Evolutionary conservation across 441 rosid genomes (phyloP).

Genomic region (Mallotus repandus): DNA sequence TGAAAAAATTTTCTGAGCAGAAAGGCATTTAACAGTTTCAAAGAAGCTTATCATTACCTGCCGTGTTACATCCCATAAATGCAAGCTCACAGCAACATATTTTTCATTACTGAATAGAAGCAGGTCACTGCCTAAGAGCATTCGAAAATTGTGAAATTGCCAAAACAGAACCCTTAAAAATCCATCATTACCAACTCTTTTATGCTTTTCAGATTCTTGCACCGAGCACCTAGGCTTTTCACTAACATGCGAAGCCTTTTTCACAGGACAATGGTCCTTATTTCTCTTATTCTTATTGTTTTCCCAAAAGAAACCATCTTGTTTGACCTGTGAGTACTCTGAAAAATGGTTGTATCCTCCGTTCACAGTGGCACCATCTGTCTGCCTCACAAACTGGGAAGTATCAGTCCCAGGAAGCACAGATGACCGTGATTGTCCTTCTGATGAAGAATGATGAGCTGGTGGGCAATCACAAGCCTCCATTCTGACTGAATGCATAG

Average conservation of each 20-base stretch:
- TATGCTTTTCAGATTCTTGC: constrained; percentile 81
- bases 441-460: constrained; percentile 47
- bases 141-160: constrained; percentile 96
- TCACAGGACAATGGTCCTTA: constrained; percentile 51
- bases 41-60: constrained; percentile 48
- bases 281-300: constrained; percentile 51
- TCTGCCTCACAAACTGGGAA: constrained; percentile 44
- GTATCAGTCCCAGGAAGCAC: constrained; percentile 54
- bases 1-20: constrained; percentile 11
- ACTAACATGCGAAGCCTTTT: constrained; percentile 62
- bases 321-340: constrained; percentile 50
- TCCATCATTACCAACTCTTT: constrained; percentile 67
- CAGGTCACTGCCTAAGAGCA: constrained; percentile 94
- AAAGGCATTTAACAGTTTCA: constrained; percentile 11
- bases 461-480: constrained; percentile 99
- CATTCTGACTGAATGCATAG: constrained; percentile 97
- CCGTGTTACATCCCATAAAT: constrained; percentile 78
- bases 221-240: constrained; percentile 69
- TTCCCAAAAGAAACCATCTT: constrained; percentile 57
- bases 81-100: constrained; percentile 92
- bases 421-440: constrained; percentile 52
- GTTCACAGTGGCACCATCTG: constrained; percentile 36
- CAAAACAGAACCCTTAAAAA: constrained; percentile 82
- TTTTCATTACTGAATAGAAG: constrained; percentile 93
- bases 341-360: constrained; percentile 43